Percentiles rank a stretch among this genome's conserved stretches.
Conservation (phyloP, 208 protist genomes). For the Trypanosoma boissoni region DNA sequence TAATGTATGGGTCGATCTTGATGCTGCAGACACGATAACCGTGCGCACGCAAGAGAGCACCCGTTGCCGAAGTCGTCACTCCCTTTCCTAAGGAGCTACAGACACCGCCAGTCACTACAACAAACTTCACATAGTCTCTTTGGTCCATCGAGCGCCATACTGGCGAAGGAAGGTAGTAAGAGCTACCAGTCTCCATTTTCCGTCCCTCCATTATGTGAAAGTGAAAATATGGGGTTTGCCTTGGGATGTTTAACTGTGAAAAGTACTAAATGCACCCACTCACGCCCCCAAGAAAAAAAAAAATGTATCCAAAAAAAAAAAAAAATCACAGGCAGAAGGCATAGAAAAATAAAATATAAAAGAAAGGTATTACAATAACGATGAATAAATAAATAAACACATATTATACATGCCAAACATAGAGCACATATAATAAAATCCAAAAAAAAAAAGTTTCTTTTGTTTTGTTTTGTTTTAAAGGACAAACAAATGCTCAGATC, state of each 20-base stretch:
- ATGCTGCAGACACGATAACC: conserved; percentile 96
- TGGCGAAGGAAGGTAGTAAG: conserved; percentile 82
- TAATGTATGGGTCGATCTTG: conserved; percentile 99
- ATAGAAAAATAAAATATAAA: conserved; percentile 2
- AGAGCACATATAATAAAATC: conserved; percentile 10
- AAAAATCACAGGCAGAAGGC: neutral
- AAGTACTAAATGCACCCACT: neutral
- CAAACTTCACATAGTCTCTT: conserved; percentile 82
- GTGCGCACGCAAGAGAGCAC: conserved; percentile 76
- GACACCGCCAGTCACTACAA: conserved; percentile 98
- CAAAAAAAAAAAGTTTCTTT: conserved; percentile 12
- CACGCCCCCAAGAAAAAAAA: too few relatives aligned
- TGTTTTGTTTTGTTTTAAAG: too few relatives aligned
- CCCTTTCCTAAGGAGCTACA: conserved; percentile 99
- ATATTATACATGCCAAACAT: conserved; percentile 8
- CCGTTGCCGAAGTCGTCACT: conserved; percentile 82
- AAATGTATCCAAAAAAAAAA: too few relatives aligned
- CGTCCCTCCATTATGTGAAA: neutral
- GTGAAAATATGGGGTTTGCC: neutral
- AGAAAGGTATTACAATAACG: conserved; percentile 10
- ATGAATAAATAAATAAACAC: too few relatives aligned
- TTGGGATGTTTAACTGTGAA: conserved; percentile 6
- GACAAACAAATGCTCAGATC: too few relatives aligned
- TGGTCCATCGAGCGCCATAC: conserved; percentile 44
- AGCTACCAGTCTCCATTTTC: conserved; percentile 47